These are phyloP conservation scores for Skeletonema marinoi DNA, from an alignment of 108 stramenopile genomes.

Conservation along the genomic window DNA sequence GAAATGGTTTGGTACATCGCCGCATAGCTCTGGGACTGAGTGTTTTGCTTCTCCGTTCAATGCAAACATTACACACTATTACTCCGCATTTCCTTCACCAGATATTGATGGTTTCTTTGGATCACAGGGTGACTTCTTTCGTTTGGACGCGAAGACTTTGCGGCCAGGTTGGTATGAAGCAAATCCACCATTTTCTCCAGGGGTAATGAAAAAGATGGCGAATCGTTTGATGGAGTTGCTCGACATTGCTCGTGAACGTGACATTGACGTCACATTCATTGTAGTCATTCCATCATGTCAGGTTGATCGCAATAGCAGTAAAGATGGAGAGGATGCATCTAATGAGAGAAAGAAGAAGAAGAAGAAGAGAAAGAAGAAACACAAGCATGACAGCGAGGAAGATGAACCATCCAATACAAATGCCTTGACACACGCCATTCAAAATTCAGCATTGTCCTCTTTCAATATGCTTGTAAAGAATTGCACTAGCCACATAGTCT, in stretches of 20 bases:
- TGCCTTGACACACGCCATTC: slow-evolving; percentile 3
- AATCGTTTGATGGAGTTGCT: slow-evolving; percentile 45
- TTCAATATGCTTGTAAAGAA: slow-evolving; percentile 23
- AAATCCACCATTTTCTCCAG: slow-evolving; percentile 83
- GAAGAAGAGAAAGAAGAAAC: slow-evolving; percentile 5
- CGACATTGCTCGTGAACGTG: slow-evolving; percentile 18
- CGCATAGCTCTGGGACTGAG: slow-evolving; percentile 40
- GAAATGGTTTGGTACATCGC: slow-evolving; percentile 32
- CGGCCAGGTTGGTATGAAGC: slow-evolving; percentile 60
- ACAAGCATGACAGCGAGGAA: not conserved
- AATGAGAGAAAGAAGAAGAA: slow-evolving; percentile 1
- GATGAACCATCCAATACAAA: slow-evolving; percentile 1
- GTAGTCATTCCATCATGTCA: slow-evolving; percentile 66
- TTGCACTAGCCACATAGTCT: slow-evolving; percentile 48
- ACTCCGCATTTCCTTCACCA: slow-evolving; percentile 61
- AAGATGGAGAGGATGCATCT: not conserved
- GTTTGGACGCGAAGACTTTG: not conserved
- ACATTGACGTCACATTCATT: slow-evolving; percentile 56
- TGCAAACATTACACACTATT: slow-evolving; percentile 35
- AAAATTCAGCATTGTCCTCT: slow-evolving; percentile 15
- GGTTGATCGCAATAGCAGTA: not conserved
- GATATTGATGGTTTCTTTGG: slow-evolving; percentile 86
- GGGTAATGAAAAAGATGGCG: slow-evolving; percentile 66
- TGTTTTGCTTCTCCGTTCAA: slow-evolving; percentile 84
- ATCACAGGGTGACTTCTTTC: slow-evolving; percentile 66